Percentiles rank a stretch among this genome's conserved stretches.
Conservation (phyloP, 192 early-diverging fungal species). For the Allomyces arbusculus region DNA sequence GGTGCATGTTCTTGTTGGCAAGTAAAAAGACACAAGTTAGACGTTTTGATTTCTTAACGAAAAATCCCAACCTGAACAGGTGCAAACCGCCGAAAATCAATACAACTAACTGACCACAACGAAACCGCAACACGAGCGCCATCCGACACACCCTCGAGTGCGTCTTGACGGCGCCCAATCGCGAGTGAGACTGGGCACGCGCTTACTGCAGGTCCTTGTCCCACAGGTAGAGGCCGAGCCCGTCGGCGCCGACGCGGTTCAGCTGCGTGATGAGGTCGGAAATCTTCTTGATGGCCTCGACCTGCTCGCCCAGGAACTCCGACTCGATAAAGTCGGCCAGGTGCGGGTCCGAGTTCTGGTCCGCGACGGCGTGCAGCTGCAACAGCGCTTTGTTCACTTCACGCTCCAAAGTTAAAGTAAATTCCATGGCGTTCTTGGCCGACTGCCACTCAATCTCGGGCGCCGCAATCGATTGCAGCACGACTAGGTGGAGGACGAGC, state of each 20-base stretch:
- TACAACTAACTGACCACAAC: too few relatives aligned
- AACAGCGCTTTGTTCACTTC: constrained; percentile 36
- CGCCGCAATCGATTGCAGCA: constrained; percentile 1
- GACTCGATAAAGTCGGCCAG: constrained; percentile 30
- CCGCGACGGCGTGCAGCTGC: constrained; percentile 29
- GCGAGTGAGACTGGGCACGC: too few relatives aligned
- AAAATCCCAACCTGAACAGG: too few relatives aligned
- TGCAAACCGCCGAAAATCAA: too few relatives aligned
- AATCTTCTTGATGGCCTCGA: constrained; percentile 29
- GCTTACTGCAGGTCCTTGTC: constrained; percentile 19
- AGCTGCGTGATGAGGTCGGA: constrained; percentile 31
- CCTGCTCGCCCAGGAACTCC: constrained; percentile 27
- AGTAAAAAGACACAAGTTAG: too few relatives aligned
- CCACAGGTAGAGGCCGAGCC: constrained; percentile 27
- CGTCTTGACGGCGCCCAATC: too few relatives aligned
- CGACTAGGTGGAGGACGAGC: not conserved
- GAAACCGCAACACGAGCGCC: too few relatives aligned
- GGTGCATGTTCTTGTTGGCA: too few relatives aligned
- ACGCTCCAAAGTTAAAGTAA: constrained; percentile 32
- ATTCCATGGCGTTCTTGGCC: constrained; percentile 33
- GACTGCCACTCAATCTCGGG: constrained; percentile 26
- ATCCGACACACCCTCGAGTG: too few relatives aligned
- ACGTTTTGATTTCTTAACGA: too few relatives aligned
- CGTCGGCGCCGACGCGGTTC: constrained; percentile 29
- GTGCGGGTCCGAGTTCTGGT: constrained; percentile 28